phyloP scores from a whole-genome alignment of 2,329 filamentous ascomycete genomes.

The Scedosporium apiospermum region DNA sequence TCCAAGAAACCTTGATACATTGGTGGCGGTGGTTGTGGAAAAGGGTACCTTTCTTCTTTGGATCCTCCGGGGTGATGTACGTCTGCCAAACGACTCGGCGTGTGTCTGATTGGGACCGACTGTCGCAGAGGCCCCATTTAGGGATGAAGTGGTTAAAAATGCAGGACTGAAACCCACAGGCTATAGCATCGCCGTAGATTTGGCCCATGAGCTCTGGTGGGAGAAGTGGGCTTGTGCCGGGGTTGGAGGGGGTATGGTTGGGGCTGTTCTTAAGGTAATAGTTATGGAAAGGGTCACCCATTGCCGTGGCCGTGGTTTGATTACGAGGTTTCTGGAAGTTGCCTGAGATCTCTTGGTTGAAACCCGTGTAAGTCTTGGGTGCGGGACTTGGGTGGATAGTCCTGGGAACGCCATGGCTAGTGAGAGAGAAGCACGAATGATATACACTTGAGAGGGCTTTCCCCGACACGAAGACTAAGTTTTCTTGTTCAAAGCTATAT shows the following conservation, averaged over 20 bases:
- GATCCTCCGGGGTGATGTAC: neutral
- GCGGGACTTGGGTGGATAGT: no score
- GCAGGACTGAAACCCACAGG: neutral
- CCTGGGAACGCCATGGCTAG: no score
- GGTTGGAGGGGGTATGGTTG: neutral
- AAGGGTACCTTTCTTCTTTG: neutral
- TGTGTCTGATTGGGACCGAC: neutral
- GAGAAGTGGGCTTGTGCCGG: neutral
- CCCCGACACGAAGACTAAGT: no score
- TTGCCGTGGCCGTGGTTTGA: neutral
- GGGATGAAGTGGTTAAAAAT: slow-evolving; percentile 1
- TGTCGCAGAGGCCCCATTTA: neutral
- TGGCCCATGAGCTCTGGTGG: neutral
- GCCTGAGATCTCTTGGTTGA: neutral
- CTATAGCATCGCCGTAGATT: neutral
- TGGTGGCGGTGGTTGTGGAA: neutral
- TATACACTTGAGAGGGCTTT: no score
- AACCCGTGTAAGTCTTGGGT: no score
- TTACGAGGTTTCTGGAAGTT: neutral
- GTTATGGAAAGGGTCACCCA: neutral
- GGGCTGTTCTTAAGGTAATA: neutral
- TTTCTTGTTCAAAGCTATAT: no score
- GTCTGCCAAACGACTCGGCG: neutral
- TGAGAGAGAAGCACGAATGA: no score
- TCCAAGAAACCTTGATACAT: neutral